A percentile compares a stretch with the other conserved stretches of the same genome.
These are phyloP conservation scores for Xylariomycetidae sp. DNA, from an alignment of 2,329 filamentous ascomycete genomes.

Conservation along the genomic window DNA sequence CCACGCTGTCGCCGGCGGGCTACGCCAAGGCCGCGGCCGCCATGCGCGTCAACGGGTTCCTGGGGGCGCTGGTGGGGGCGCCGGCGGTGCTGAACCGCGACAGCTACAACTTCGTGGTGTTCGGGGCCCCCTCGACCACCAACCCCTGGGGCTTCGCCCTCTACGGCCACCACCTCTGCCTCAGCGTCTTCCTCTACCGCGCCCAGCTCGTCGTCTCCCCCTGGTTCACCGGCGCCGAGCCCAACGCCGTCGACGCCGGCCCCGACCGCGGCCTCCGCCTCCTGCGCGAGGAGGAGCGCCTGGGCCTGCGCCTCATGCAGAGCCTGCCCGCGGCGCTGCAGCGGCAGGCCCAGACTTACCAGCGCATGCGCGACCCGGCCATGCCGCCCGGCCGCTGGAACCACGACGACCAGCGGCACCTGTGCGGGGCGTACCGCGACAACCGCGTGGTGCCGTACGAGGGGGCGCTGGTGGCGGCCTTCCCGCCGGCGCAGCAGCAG, in stretches of 20 bases:
- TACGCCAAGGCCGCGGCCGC: conserved; percentile 63
- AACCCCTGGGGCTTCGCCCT: conserved; percentile 66
- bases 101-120: conserved; percentile 71
- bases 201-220: conserved; percentile 63
- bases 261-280: conserved; percentile 59
- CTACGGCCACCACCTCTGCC: conserved; percentile 74
- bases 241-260: conserved; percentile 65
- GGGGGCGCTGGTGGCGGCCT: conserved; percentile 50
- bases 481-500: conserved; percentile 42
- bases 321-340: conserved; percentile 43
- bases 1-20: conserved; percentile 61
- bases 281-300: conserved; percentile 54
- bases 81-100: conserved; percentile 64
- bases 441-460: conserved; percentile 73
- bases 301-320: conserved; percentile 67
- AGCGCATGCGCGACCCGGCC: conserved; percentile 52
- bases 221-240: conserved; percentile 76
- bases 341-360: conserved; percentile 53
- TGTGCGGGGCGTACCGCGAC: conserved; percentile 73
- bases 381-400: conserved; percentile 72
- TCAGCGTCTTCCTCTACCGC: conserved; percentile 62
- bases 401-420: conserved; percentile 70
- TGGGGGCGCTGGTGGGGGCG: conserved; percentile 60
- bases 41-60: conserved; percentile 70
- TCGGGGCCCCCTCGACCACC: conserved; percentile 52